A percentile compares a stretch with the other conserved stretches of the same genome.
These are phyloP conservation scores for Paracorniculantispora psalliotae DNA, from an alignment of 2,329 filamentous ascomycete species.

Conservation along the genomic window DNA sequence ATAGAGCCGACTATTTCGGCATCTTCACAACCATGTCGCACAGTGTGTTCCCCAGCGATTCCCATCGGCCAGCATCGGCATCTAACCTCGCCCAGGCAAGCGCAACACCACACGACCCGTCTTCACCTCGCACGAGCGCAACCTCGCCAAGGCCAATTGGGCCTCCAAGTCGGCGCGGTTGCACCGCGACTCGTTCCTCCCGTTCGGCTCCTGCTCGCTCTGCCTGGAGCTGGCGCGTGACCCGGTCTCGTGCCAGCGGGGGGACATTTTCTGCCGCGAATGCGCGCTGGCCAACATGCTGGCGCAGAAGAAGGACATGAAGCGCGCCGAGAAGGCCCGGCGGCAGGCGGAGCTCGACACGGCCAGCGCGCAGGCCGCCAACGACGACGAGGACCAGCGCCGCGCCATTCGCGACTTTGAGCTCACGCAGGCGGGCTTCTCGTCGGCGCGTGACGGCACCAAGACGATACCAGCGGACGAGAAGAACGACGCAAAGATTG, in stretches of 20 bases:
- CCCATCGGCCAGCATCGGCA: constrained; percentile 6
- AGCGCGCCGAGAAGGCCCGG: constrained; percentile 64
- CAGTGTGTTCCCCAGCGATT: constrained; percentile 32
- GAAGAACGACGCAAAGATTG: constrained; percentile 16
- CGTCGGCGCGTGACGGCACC: constrained; percentile 18
- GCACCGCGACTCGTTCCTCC: constrained; percentile 83
- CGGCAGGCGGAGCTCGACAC: constrained; percentile 58
- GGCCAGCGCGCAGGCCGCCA: constrained; percentile 52
- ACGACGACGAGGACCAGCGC: constrained; percentile 64
- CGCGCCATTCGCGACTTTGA: constrained; percentile 80
- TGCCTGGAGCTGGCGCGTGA: constrained; percentile 78
- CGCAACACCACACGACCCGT: constrained; percentile 88
- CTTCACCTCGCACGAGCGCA: constrained; percentile 89
- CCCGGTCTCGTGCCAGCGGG: constrained; percentile 76
- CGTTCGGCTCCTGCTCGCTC: constrained; percentile 82
- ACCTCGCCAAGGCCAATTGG: constrained; percentile 77
- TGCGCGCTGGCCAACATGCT: constrained; percentile 90
- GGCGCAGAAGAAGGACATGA: constrained; percentile 86
- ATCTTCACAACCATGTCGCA: constrained; percentile 32
- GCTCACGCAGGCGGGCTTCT: constrained; percentile 69
- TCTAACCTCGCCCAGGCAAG: constrained; percentile 51
- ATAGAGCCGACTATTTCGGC: not conserved
- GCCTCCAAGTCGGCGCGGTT: constrained; percentile 77
- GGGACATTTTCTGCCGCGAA: constrained; percentile 92
- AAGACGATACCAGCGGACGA: constrained; percentile 29